phyloP scores from a whole-genome alignment of 2,329 filamentous ascomycete species.

The Cladosporium sp. region DNA sequence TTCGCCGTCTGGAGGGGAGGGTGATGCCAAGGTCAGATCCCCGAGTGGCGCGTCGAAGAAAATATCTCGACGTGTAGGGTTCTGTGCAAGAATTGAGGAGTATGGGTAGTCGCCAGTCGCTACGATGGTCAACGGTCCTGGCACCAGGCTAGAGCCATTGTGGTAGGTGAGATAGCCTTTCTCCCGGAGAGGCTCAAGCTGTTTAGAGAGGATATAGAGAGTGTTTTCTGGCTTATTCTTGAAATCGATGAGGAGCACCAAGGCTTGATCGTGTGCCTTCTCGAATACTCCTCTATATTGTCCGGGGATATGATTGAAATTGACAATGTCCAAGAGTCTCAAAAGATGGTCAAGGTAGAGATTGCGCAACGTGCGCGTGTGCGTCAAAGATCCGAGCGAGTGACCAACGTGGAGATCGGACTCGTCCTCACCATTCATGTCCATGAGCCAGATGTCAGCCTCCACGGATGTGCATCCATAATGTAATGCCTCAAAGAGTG shows the following conservation, averaged over 20 bases:
- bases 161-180: constrained; percentile 50
- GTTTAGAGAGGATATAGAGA: constrained; percentile 50
- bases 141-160: constrained; percentile 47
- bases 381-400: constrained; percentile 50
- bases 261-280: constrained; percentile 34
- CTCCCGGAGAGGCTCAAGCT: constrained; percentile 57
- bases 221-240: constrained; percentile 55
- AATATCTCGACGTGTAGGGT: constrained; percentile 53
- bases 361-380: constrained; percentile 54
- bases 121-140: constrained; percentile 63
- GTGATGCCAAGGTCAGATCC: constrained; percentile 2
- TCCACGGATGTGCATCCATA: constrained; percentile 63
- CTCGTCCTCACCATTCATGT: constrained; percentile 33
- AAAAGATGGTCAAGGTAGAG: constrained; percentile 64
- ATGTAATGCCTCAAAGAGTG: constrained; percentile 57
- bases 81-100: constrained; percentile 47
- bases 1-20: not conserved
- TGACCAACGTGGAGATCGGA: constrained; percentile 62
- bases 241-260: constrained; percentile 65
- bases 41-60: constrained; percentile 60
- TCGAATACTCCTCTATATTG: constrained; percentile 48
- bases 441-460: constrained; percentile 61
- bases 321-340: constrained; percentile 47
- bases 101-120: constrained; percentile 63
- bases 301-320: not conserved